Evolutionary conservation across 495 filamentous ascomycete genomes (phyloP).

Genomic region (Jackrogersella minutella): DNA sequence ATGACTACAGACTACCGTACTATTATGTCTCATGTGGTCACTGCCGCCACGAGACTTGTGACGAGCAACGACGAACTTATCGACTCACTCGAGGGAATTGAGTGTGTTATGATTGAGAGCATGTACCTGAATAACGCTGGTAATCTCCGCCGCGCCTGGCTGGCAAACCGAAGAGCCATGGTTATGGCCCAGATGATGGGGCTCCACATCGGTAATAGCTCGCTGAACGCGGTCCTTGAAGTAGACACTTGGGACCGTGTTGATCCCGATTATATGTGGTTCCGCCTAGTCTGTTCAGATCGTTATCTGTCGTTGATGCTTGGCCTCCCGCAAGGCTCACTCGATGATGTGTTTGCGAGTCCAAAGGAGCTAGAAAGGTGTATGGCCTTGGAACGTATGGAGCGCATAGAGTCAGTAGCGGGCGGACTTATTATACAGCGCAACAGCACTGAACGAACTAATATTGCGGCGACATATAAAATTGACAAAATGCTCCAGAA

Average conservation of each 20-base stretch:
- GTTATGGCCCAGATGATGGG: conserved; percentile 57
- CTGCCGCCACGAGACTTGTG: conserved; percentile 53
- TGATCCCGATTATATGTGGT: conserved; percentile 44
- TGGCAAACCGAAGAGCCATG: conserved; percentile 55
- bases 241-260: conserved; percentile 13
- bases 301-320: conserved; percentile 48
- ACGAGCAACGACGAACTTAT: conserved; percentile 60
- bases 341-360: conserved; percentile 34
- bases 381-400: conserved; percentile 40
- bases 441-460: conserved; percentile 30
- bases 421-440: conserved; percentile 41
- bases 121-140: conserved; percentile 57
- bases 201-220: conserved; percentile 42
- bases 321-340: conserved; percentile 43
- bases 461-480: conserved; percentile 34
- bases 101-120: conserved; percentile 61
- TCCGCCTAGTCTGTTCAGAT: conserved; percentile 46
- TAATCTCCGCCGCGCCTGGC: conserved; percentile 55
- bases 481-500: conserved; percentile 45
- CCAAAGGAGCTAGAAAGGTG: conserved; percentile 27
- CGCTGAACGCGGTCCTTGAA: conserved; percentile 10
- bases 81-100: conserved; percentile 55
- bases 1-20: conserved; percentile 29
- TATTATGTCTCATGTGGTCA: conserved; percentile 49
- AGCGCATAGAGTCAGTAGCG: conserved; percentile 42